Evolutionary conservation across 1,284 basidiomycete species (phyloP), one percentile per base, ranked within the genome.

Genomic region (Laetiporus sulphureus): DNA sequence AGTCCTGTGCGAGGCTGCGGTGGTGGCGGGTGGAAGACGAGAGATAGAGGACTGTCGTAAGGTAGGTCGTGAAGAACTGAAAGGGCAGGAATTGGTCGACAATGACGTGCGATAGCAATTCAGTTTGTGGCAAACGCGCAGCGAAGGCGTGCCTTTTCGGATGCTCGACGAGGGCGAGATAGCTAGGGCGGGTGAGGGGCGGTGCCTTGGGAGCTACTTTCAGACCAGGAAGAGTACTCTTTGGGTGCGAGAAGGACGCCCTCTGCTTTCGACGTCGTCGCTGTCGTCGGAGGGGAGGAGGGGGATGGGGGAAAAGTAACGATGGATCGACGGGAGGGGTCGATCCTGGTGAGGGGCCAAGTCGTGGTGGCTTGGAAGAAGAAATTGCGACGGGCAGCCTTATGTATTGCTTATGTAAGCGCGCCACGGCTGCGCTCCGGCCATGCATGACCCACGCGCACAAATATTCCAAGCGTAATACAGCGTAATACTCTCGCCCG

Each of bases 61-160:
- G 62, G 57, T 56, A 63, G 45, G 62, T 69, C 67, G 67, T 68
- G 52, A 67, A 62, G 48, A 46, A 47, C 48, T 42, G 49, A 53
- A 51, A 57, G 55, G 53, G 57, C 55, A 56, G 51, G 59, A 49
- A 57, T 60, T 57, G 60, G 66, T 47, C 44, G 56, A 57, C 53
- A 57, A 61, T 50, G 50, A 47, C 48, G 50, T 38, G 47, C 45
- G 47, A 53, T 54, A 51, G 51, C 44, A 41, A 41, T 48, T 45
- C 52, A 53, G 54, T 53, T 52, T 57, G 62, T 82, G 84, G 83
- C 83, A 70, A 71, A 88, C 84, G 84, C 85, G 72, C 84, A 88
- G 71, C 80, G 72, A 88, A 88, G 84, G 85, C 84, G 84, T 88
- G 84, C 85, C 83, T 86, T 87, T 87, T 87, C 59, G 56, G 58